These are phyloP conservation scores for Xylaria digitata DNA, from an alignment of 2,329 filamentous ascomycete genomes.

Conservation along the genomic window DNA sequence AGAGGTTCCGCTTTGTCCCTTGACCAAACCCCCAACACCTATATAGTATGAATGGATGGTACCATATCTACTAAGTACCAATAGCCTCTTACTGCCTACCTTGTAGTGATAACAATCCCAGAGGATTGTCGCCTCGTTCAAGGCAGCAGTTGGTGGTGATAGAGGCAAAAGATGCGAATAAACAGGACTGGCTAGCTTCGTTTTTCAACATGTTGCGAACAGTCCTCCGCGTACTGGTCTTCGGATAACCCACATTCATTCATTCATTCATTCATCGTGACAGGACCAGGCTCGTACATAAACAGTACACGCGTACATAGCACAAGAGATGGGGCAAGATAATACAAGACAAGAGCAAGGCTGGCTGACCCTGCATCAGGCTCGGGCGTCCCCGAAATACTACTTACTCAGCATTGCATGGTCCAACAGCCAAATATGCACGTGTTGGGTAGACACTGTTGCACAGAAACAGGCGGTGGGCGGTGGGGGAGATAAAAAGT, in stretches of 20 bases:
- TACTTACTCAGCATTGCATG: conserved; percentile 33
- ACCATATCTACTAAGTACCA: conserved; percentile 4
- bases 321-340: conserved; percentile 2
- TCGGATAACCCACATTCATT: background rate
- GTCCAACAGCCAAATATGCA: conserved; percentile 11
- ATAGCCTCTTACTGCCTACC: conserved; percentile 6
- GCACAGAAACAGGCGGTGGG: conserved; percentile 34
- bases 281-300: background rate
- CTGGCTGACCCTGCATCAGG: conserved; percentile 38
- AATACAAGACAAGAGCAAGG: conserved; percentile 25
- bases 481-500: conserved; percentile 9
- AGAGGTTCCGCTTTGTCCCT: conserved; percentile 13
- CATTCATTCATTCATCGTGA: background rate
- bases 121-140: conserved; percentile 11
- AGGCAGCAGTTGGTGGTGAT: conserved; percentile 6
- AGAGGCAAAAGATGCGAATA: conserved; percentile 2
- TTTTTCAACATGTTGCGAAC: background rate
- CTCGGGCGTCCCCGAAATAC: conserved; percentile 39
- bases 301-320: background rate
- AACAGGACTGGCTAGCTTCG: conserved; percentile 7
- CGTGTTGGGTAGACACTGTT: conserved; percentile 5
- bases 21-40: conserved; percentile 18
- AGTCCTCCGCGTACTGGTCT: background rate
- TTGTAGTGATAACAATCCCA: conserved; percentile 13
- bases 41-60: conserved; percentile 9